Base-by-base conservation (phyloP, 2,329 filamentous ascomycete genomes). In the Parastagonospora avenae region DNA sequence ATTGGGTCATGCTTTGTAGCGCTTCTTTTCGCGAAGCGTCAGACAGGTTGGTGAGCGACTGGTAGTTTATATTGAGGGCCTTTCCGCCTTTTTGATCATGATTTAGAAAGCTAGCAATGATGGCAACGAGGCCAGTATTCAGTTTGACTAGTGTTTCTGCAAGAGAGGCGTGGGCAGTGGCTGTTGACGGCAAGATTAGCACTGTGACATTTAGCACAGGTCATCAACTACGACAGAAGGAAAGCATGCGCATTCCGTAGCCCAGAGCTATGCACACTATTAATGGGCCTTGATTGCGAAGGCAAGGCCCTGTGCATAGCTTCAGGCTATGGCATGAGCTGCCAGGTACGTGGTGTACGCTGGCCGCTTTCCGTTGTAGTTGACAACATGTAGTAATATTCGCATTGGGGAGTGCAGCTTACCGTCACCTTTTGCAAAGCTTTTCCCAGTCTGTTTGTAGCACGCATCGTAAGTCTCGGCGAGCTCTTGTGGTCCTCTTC, bases 101-200 rank as follows among this genome's bases (percentile, higher is more conserved):
- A 24, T 71, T 64, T 32, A 79, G 57, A 48, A 79, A 79, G 2
- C 75, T 63, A 15, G 75, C 67, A 45, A 80, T 79, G 57, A 80
- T 78, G 48, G 64, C 62, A 7, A 80, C 76, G 4, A 80, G 72
- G 33, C 78, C 77, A 14, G 76, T 76, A 53, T 80, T 80, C 27
- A 80, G 64, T 53, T 71, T 77, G 49, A 79, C 70, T 19, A 80
- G 57, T 14, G 77, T 76, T 52, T 76, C 75, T 9, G 76, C 74
- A 15, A 80, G 75, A n/a, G 72, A 74, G 2, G 73, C 73, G 50
- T 78, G 76, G 12, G 77, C 77, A 46, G 75, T 75, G 39, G 74
- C 77, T 79, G 49, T 45, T 44, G 28, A 50, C 42, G 9, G 32
- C 29, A 19, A 24, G 11, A 27, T 51, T 28, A 48, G 38, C 24